Evolutionary conservation across 345 rosid species (phyloP), one percentile per base, ranked within the genome.

Genomic region (Populus davidiana): DNA sequence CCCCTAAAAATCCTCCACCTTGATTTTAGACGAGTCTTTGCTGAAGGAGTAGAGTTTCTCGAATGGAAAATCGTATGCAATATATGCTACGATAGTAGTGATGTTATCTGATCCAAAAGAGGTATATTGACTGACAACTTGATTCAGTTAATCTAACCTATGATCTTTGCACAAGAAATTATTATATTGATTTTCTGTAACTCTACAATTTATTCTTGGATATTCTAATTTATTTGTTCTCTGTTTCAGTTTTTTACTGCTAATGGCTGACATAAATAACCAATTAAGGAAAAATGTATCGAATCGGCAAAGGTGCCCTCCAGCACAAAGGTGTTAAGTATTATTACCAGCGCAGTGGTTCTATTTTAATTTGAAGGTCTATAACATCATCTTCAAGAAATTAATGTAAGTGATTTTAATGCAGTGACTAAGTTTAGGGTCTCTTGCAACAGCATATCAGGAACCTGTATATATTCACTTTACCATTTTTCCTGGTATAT

Each of bases 241-340:
- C 62, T 69, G 63, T 78, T 80, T 69, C 75, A 3, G 71, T 35
- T 75, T 74, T 29, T 78, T 52, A 41, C 39, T 25, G 66, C 75
- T 90, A 62, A 90, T 33, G 35, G 5, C 35, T 33, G 35, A 33
- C 91, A 27, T 90, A 88, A 73, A 82, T 82, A 4, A 90, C 86
- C 36, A 69, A 76, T 36, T 84, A 79, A 63, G 89, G 89, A 12
- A 85, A 82, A 87, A 85, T 83, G 93, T 88, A 88, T 79, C 80
- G 90, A 20, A 90, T 90, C 69, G 82, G 91, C 82, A 88, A 90
- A 87, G 93, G 93, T 63, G 91, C 90, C n/a, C 93, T 90, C 4
- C 90, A 88, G 68, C 91, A 87, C 90, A 87, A 89, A 33, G 35
- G 35, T 33, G 35, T 33, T 33, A 4, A 33, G 91, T 88, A 81